phyloP scores from a whole-genome alignment of 192 early-diverging fungal genomes.

The Powellomyces hirtus region DNA sequence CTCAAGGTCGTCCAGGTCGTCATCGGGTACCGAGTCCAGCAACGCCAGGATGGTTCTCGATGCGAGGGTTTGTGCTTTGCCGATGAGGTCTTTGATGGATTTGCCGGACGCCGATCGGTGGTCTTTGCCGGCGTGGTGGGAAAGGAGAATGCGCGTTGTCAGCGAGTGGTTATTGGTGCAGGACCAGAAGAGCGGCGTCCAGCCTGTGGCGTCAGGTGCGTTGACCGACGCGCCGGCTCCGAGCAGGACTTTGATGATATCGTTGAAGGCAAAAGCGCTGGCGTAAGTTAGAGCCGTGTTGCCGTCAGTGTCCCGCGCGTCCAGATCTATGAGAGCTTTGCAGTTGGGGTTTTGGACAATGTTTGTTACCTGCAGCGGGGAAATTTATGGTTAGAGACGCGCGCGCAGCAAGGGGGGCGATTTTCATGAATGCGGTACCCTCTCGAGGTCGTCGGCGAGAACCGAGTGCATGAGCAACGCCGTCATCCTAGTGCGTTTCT shows the following conservation, averaged over 20 bases:
- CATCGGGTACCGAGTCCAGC: not conserved
- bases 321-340: slow-evolving; percentile 55
- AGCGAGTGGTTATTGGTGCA: slow-evolving; percentile 78
- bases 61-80: not conserved
- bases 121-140: slow-evolving; percentile 65
- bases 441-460: too few relatives aligned
- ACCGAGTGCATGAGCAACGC: too few relatives aligned
- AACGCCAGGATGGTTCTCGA: not conserved
- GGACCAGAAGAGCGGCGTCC: slow-evolving; percentile 95
- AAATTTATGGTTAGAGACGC: too few relatives aligned
- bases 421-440: too few relatives aligned
- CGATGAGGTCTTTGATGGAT: slow-evolving; percentile 33
- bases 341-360: not conserved
- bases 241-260: slow-evolving; percentile 69
- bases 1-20: slow-evolving; percentile 11
- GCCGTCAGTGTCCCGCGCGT: slow-evolving; percentile 83
- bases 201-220: slow-evolving; percentile 77
- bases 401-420: too few relatives aligned
- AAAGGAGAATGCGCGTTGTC: slow-evolving; percentile 73
- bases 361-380: not conserved
- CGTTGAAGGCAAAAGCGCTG: slow-evolving; percentile 78
- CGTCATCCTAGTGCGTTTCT: too few relatives aligned
- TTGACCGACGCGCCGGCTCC: slow-evolving; percentile 73
- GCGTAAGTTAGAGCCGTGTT: slow-evolving; percentile 85
- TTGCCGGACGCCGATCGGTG: slow-evolving; percentile 20